Evolutionary conservation across 805 yeast species (phyloP), one percentile per base, ranked within the genome.

Genomic region (Myxozyma kluyveri): DNA sequence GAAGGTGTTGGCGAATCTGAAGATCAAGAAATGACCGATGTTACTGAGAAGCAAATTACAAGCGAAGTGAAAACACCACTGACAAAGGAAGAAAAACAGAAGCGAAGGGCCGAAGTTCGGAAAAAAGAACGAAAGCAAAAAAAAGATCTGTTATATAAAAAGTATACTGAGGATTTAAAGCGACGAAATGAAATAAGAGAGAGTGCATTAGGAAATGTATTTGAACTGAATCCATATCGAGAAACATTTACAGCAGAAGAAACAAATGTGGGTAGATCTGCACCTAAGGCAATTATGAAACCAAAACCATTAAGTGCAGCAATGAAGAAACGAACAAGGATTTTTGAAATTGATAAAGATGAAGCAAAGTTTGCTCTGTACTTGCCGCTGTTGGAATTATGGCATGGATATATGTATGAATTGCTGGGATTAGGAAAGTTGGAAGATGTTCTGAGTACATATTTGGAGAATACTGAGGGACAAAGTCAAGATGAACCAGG

Each of bases 281-380:
- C 49, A 2, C 4, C 41, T 21, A 21, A 10, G 10, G 33, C 35
- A 1, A 35, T 54, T 18, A 12, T 35, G 9, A 47, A 50, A 6
- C 58, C 59, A 14, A 53, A 54, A 22, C 60, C 58, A 6, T 33
- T 56, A n/a, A 48, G 54, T 2, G 23, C 59, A 5, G 47, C 42
- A 4, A 51, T 45, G 23, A 45, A 41, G 41, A 52, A 53, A 32
- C 42, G 57, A 7, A 4, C 32, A n/a, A 42, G 33, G 17, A 38
- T 56, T 2, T 45, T 41, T 24, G 31, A 31, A 2, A 26, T 54
- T 18, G 45, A 40, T n/a, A 42, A 45, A 21, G 45, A 42, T 2
- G 51, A 57, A 1, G 6, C 26, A 5, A 12, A 19, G n/a, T 56
- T 45, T 38, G n/a, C 14, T 4, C 9, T 42, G 7, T 56, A 56